phyloP scores from a whole-genome alignment of 352 stramenopile species.

The Phytophthora crassamura region DNA sequence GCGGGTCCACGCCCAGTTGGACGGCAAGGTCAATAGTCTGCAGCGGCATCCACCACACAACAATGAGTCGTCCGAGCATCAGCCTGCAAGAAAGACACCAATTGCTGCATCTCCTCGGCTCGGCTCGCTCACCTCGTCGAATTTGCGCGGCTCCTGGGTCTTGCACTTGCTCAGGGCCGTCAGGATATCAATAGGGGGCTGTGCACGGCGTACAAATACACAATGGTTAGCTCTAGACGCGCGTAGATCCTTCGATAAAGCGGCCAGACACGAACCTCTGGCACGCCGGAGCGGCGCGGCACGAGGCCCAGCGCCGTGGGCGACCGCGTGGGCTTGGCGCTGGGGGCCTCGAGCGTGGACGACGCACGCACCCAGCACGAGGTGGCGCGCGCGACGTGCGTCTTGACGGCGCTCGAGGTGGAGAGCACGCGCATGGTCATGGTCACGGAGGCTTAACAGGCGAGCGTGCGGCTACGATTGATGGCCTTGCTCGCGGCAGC shows the following conservation, averaged over 20 bases:
- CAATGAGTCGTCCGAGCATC: constrained; percentile 1
- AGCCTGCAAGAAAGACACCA: background rate
- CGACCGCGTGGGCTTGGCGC: constrained; percentile 44
- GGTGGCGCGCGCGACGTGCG: constrained; percentile 38
- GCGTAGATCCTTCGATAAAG: constrained; percentile 3
- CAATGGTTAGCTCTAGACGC: constrained; percentile 9
- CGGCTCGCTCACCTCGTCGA: constrained; percentile 72
- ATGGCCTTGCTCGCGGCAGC: constrained; percentile 19
- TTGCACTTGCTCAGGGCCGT: constrained; percentile 66
- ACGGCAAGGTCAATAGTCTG: constrained; percentile 87
- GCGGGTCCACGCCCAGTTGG: constrained; percentile 84
- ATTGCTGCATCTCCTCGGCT: background rate
- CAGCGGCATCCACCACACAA: constrained; percentile 10
- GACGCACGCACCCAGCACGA: constrained; percentile 53
- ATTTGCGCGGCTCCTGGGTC: constrained; percentile 71
- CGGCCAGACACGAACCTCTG: constrained; percentile 43
- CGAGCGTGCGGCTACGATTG: constrained; percentile 33
- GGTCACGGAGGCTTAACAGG: constrained; percentile 12
- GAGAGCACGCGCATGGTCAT: constrained; percentile 57
- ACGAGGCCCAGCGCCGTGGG: constrained; percentile 74
- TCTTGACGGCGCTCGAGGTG: constrained; percentile 36
- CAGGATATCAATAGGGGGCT: constrained; percentile 71
- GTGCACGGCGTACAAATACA: constrained; percentile 4
- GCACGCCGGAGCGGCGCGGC: constrained; percentile 55
- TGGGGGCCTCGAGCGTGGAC: constrained; percentile 44